phyloP scores from a whole-genome alignment of 1,284 basidiomycete genomes.

The Sporisorium graminicola region DNA sequence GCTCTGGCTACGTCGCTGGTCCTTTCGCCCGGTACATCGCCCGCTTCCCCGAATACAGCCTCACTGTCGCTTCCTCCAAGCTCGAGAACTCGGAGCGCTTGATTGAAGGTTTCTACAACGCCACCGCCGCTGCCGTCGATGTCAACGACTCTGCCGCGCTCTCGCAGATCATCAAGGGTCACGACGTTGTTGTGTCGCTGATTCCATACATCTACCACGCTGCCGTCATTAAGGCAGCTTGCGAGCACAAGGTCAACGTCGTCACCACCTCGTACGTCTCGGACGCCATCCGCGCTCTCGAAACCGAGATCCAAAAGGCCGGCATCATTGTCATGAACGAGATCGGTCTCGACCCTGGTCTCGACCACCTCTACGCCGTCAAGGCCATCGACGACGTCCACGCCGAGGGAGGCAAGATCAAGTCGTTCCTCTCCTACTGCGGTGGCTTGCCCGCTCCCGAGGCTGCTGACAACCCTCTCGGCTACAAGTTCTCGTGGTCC shows the following conservation, averaged over 20 bases:
- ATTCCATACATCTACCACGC: conserved; percentile 96
- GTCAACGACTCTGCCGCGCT: conserved; percentile 81
- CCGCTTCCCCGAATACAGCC: conserved; percentile 82
- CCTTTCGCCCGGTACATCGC: conserved; percentile 94
- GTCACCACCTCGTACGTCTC: conserved; percentile 97
- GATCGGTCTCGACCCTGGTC: conserved; percentile 96
- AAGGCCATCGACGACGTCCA: conserved; percentile 97
- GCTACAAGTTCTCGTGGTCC: conserved; percentile 99
- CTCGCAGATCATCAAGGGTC: conserved; percentile 82
- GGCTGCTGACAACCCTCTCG: conserved; percentile 91
- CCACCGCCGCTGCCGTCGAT: conserved; percentile 83
- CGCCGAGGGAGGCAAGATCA: conserved; percentile 88
- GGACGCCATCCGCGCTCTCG: conserved; percentile 88
- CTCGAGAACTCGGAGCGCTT: conserved; percentile 75
- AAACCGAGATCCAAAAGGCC: conserved; percentile 84
- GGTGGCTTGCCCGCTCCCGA: conserved; percentile 94
- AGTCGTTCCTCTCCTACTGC: conserved; percentile 95
- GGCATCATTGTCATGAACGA: conserved; percentile 98
- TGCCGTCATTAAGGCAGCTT: conserved; percentile 91
- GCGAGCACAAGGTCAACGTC: conserved; percentile 93
- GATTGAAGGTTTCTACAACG: conserved; percentile 79
- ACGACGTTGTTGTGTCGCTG: conserved; percentile 95
- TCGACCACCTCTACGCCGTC: conserved; percentile 95
- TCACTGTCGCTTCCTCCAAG: conserved; percentile 76
- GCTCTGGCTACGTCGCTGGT: conserved; percentile 93